Base-by-base conservation (phyloP, 2,329 filamentous ascomycete species). In the Cercospora sp. region DNA sequence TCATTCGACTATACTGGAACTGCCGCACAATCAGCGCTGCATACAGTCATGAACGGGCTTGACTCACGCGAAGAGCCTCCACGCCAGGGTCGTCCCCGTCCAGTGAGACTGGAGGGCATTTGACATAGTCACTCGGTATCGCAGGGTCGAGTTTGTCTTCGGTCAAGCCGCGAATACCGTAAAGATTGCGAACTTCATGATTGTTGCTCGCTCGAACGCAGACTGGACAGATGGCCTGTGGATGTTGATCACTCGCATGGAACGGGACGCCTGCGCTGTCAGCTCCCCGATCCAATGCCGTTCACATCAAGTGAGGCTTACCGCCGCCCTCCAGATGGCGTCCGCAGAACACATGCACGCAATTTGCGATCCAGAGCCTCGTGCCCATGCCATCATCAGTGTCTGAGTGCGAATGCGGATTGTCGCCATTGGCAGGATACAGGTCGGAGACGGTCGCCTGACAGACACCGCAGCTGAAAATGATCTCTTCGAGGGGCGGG, bases 381-480 rank as follows among this genome's bases (percentile, higher is more conserved):
- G 80, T 81, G 48, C 83, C 80, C 20, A 78, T 73, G 51, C 79
- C 79, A 5, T 80, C 75, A 4, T 78, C 77, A 28, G 73, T 70
- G 9, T 66, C 63, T 62, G 72, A 74, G 66, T 71, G 60, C 13
- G 83, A 75, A 30, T 79, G 79, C 30, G 76, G 72, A 10, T 79
- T 78, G 63, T 78, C 77, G 20, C 77, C 74, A 39, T 75, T 68
- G n/a, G 75, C 75, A 7, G 77, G 75, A 72, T 84, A 84, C 28
- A 84, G 74, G 31, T 84, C 82, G 20, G 80, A 77, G 42, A 83
- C 77, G 6, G 79, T 80, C 9, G 77, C 77, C 59, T 83, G 81
- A 72, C 84, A 86, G 42, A 84, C 70, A 30, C 77, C 77, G 73
- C 84, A 86, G 69, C 80, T 81, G 73, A 85, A 83, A 61, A 85